Base-by-base conservation (phyloP, 441 rosid genomes). In the Pelargonium exstipulatum region DNA sequence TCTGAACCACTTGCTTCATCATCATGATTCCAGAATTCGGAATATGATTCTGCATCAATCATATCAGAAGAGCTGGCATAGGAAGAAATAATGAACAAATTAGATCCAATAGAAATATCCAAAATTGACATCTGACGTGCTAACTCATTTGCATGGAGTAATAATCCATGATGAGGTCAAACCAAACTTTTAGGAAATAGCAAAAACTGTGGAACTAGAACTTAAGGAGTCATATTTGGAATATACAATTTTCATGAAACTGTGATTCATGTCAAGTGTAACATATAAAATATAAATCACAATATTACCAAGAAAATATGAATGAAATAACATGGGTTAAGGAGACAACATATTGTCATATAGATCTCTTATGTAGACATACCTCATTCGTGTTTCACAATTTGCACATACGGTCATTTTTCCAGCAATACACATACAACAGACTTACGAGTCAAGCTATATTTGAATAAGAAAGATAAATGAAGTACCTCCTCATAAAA, bases 1-100 rank as follows among this genome's bases (percentile, higher is more conserved):
- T 92, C 92, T 5, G 95, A 89, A 77, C 74, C 73, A 70, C 85
- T 89, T 13, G 76, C 90, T 83, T 87, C 97, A 73, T 88, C 91
- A 24, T 84, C 87, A 71, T 83, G 91, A 70, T 90, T 89, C 99
- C 99, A 95, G 79, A 91, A 95, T 78, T 95, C 99, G 14, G 99
- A 95, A 74, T 67, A 65, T 22, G 78, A 81, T 37, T 83, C 87
- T 62, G 77, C 80, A 53, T 77, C 81, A 45, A 48, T 70, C 81
- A 35, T 73, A 69, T 79, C 83, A 24, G 71, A 69, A 26, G 91
- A 76, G 76, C 99, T 89, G 85, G 73, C 71, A 67, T 2, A 49
- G 18, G 45, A 66, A 68, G 72, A 8, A 72, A 29, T 57, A 26
- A 71, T 20, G 24, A 74, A 55, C 24, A 29, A 65, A 72, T 78